Conservation (phyloP, 495 filamentous ascomycete genomes). For the Podospora fimiseda region DNA sequence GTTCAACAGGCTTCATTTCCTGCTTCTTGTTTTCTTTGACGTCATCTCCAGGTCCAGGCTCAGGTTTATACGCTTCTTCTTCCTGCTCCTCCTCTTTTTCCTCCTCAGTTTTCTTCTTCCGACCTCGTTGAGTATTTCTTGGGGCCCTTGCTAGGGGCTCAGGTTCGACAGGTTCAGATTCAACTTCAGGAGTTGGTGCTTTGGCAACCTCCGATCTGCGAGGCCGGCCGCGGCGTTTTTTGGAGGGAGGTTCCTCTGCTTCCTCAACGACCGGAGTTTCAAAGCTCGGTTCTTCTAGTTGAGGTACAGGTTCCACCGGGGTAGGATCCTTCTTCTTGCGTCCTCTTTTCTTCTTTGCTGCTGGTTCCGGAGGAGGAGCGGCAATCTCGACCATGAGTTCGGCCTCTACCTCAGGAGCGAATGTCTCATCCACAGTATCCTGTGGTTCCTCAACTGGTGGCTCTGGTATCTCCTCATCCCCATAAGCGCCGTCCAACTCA, state of each 20-base stretch:
- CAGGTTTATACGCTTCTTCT: neutral
- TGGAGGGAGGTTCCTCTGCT: slow-evolving; percentile 6
- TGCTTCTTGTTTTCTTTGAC: neutral
- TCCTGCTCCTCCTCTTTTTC: slow-evolving; percentile 4
- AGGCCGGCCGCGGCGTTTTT: slow-evolving; percentile 16
- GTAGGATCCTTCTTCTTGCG: slow-evolving; percentile 16
- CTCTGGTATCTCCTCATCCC: neutral
- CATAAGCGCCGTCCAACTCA: neutral
- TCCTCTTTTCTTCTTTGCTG: slow-evolving; percentile 10
- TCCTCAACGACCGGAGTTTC: neutral
- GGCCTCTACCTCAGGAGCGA: neutral
- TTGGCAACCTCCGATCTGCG: slow-evolving; percentile 6
- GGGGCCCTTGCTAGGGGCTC: slow-evolving; percentile 2
- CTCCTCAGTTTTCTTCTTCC: neutral
- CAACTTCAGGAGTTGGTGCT: neutral
- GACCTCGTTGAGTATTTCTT: slow-evolving; percentile 1
- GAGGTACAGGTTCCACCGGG: neutral
- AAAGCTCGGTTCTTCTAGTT: neutral
- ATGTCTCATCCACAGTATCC: neutral
- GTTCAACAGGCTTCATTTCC: neutral
- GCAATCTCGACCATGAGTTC: neutral
- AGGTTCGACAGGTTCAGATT: neutral
- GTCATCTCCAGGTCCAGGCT: neutral
- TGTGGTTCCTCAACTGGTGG: neutral
- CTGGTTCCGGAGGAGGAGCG: neutral